A percentile compares a stretch with the other conserved stretches of the same genome.
phyloP scores from a whole-genome alignment of 257 asterid species.

The Solanum appendiculatum region DNA sequence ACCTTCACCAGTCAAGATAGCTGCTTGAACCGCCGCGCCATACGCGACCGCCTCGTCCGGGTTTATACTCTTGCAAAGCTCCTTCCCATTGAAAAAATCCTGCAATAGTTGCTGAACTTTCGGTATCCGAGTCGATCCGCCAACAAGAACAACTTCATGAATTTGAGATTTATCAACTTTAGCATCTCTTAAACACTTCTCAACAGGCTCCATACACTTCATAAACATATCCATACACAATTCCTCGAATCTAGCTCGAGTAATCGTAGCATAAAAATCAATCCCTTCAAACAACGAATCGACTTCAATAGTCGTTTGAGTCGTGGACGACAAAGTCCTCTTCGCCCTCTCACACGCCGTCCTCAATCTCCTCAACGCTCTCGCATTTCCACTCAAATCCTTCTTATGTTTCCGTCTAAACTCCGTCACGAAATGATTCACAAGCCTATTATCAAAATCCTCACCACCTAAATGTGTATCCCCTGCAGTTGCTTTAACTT shows the following conservation, averaged over 20 bases:
- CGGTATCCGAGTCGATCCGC: conserved; percentile 51
- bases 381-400: conserved; percentile 41
- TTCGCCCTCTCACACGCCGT: conserved; percentile 50
- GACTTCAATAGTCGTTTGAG: conserved; percentile 45
- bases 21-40: conserved; percentile 47
- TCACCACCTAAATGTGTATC: conserved; percentile 61
- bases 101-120: conserved; percentile 45
- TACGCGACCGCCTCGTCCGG: conserved; percentile 53
- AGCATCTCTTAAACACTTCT: conserved; percentile 44
- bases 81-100: conserved; percentile 48
- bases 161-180: conserved; percentile 34
- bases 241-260: conserved; percentile 54
- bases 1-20: conserved; percentile 38
- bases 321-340: conserved; percentile 32
- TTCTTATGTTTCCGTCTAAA: conserved; percentile 42
- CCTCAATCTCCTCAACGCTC: conserved; percentile 32
- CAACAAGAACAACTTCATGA: conserved; percentile 47
- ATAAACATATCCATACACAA: conserved; percentile 47
- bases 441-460: conserved; percentile 53
- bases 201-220: conserved; percentile 60
- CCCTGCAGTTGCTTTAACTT: conserved; percentile 50
- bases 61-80: conserved; percentile 39
- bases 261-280: conserved; percentile 39
- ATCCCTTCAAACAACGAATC: conserved; percentile 47
- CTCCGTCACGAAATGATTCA: conserved; percentile 44